Evolutionary conservation across 257 asterid genomes (phyloP).

Genomic region (Avicennia marina): DNA sequence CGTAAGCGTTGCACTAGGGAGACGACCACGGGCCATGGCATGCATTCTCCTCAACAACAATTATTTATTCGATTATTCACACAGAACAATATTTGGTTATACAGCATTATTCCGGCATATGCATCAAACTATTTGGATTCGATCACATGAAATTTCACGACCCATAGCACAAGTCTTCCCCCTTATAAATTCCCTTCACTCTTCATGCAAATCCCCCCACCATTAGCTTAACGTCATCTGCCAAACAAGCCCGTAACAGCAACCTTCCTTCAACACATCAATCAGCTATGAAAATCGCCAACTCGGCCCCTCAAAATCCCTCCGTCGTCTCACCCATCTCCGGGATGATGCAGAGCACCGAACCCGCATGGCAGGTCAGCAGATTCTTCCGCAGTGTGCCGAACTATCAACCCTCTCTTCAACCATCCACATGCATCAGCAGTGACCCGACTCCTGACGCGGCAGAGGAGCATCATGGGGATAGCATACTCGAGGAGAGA

Average conservation of each 20-base stretch:
- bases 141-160: background rate
- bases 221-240: conserved; percentile 14
- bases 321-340: conserved; percentile 10
- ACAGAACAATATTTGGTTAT: background rate
- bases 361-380: background rate
- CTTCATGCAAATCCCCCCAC: conserved; percentile 33
- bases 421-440: no score
- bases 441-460: no score
- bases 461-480: no score
- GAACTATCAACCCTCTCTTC: conserved; percentile 14
- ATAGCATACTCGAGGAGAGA: no score
- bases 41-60: no score
- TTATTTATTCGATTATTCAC: no score
- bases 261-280: background rate
- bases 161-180: background rate
- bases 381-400: conserved; percentile 10
- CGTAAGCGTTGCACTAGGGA: no score
- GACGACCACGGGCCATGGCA: no score
- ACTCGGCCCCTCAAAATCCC: conserved; percentile 12
- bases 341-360: conserved; percentile 10
- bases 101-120: no score
- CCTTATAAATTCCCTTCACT: conserved; percentile 42
- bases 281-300: conserved; percentile 16
- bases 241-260: background rate
- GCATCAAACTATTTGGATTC: conserved; percentile 16